phyloP scores from a whole-genome alignment of 2,329 filamentous ascomycete genomes.

The Beauveria australis region DNA sequence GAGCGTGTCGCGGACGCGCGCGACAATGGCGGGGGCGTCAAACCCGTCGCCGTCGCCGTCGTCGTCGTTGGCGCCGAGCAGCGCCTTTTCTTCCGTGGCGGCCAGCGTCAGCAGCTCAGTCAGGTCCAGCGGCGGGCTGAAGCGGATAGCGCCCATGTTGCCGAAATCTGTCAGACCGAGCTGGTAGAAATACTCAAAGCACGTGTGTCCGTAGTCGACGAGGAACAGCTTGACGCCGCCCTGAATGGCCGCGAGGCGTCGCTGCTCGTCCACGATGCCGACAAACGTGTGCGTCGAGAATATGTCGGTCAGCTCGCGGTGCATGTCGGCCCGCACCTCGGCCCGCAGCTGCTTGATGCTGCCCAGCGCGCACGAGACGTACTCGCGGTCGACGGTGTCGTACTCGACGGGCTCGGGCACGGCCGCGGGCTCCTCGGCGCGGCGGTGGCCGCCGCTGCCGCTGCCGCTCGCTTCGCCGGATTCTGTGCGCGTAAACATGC shows the following conservation, averaged over 20 bases:
- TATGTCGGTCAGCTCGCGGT: constrained; percentile 78
- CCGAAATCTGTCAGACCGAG: constrained; percentile 89
- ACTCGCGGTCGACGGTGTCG: constrained; percentile 60
- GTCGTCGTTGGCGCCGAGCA: constrained; percentile 25
- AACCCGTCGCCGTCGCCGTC: constrained; percentile 44
- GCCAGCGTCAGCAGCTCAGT: constrained; percentile 64
- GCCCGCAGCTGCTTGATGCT: constrained; percentile 80
- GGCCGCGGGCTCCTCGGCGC: constrained; percentile 27
- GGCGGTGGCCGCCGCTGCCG: not conserved
- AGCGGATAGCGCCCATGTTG: constrained; percentile 80
- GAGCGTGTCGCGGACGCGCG: constrained; percentile 58
- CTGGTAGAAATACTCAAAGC: constrained; percentile 92
- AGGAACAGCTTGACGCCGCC: constrained; percentile 86
- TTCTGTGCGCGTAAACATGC: constrained; percentile 67
- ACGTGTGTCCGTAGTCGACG: constrained; percentile 82
- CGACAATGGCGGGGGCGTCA: constrained; percentile 57
- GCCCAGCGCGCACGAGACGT: constrained; percentile 63
- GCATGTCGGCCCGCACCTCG: constrained; percentile 71
- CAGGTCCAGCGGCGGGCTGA: constrained; percentile 67
- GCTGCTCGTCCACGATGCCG: constrained; percentile 78
- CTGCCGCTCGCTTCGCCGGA: constrained; percentile 16
- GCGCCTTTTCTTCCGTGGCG: constrained; percentile 58
- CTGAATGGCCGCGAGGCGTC: constrained; percentile 87
- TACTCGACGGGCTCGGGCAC: constrained; percentile 55
- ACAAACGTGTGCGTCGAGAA: constrained; percentile 88